Evolutionary conservation across 768 basidiomycete genomes (phyloP).

Genomic region (Suillus hirtellus): DNA sequence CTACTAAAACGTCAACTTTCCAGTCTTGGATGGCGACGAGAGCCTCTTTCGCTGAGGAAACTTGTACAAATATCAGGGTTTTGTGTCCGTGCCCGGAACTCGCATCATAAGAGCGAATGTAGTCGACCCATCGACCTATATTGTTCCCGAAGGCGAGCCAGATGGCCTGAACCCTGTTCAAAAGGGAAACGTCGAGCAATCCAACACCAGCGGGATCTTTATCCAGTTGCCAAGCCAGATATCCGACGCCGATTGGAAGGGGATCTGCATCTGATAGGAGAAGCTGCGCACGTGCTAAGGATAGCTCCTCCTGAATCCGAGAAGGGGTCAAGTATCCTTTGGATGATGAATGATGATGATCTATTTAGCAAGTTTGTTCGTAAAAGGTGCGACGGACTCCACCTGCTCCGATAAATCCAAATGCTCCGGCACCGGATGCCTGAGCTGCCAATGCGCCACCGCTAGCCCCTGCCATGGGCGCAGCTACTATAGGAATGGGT

Average conservation of each 20-base stretch:
- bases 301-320: slow-evolving; percentile 50
- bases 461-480: slow-evolving; percentile 72
- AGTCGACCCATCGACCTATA: slow-evolving; percentile 58
- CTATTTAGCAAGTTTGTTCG: slow-evolving; percentile 12
- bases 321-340: slow-evolving; percentile 50
- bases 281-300: slow-evolving; percentile 49
- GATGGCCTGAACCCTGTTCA: slow-evolving; percentile 58
- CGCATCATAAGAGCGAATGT: slow-evolving; percentile 56
- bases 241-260: slow-evolving; percentile 72
- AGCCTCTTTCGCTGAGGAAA: slow-evolving; percentile 63
- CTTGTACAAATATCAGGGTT: slow-evolving; percentile 64
- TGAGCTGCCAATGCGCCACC: slow-evolving; percentile 62
- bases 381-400: slow-evolving; percentile 4
- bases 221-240: slow-evolving; percentile 72
- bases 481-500: slow-evolving; percentile 58
- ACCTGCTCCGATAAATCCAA: slow-evolving; percentile 76
- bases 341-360: not conserved
- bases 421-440: slow-evolving; percentile 68
- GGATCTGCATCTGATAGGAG: slow-evolving; percentile 30
- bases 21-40: slow-evolving; percentile 60
- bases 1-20: slow-evolving; percentile 73
- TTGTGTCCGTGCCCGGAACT: slow-evolving; percentile 38
- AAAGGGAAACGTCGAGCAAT: slow-evolving; percentile 51
- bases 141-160: slow-evolving; percentile 76
- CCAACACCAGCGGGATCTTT: slow-evolving; percentile 40